Base-by-base conservation (phyloP, 176 grass and related monocot genomes). In the Ananas comosus region DNA sequence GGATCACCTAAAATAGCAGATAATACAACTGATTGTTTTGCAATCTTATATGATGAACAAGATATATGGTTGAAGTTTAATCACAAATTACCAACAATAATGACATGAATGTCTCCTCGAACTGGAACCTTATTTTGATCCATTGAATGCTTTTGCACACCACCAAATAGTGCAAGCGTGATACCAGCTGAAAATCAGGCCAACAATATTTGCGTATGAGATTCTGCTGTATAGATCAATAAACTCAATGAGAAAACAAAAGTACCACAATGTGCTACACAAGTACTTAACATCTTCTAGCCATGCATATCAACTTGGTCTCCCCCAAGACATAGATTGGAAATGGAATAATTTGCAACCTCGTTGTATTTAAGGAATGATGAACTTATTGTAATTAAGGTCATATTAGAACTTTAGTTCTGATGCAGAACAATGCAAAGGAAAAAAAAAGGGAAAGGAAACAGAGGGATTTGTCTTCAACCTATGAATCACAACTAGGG, bases 51-150 rank as follows among this genome's bases (percentile, higher is more conserved):
- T 70, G 19, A 11, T 4, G n/a, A 13, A 3, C 29, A 68, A 50
- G 53, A 77, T 29, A 29, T 6, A n/a, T 59, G 51, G 66, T 77
- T 49, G 48, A 79, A 2, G n/a, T 74, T 48, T 72, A 63, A 12
- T 10, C 59, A 24, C 24, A 24, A 14, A 76, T 81, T 89, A 96
- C 89, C 93, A 81, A 96, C 86, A 77, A 96, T 50, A 64, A 96
- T 17, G 51, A 87, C 83, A 74, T 96, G 93, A 33, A 96, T 92
- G 56, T 96, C 86, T 76, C 93, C 93, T 81, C 93, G 71, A 52
- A 96, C 84, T 65, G 93, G 89, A 73, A 96, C 89, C 78, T 92
- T 96, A 68, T 92, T 92, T 80, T 85, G 86, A 87, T 96, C 86
- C 72, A 77, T 74, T 13, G 86, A 87, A 69, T 96, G 78, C 79